Evolutionary conservation across 1,284 basidiomycete species (phyloP), one percentile per base, ranked within the genome.

Genomic region (Rhizoctonia solani): DNA sequence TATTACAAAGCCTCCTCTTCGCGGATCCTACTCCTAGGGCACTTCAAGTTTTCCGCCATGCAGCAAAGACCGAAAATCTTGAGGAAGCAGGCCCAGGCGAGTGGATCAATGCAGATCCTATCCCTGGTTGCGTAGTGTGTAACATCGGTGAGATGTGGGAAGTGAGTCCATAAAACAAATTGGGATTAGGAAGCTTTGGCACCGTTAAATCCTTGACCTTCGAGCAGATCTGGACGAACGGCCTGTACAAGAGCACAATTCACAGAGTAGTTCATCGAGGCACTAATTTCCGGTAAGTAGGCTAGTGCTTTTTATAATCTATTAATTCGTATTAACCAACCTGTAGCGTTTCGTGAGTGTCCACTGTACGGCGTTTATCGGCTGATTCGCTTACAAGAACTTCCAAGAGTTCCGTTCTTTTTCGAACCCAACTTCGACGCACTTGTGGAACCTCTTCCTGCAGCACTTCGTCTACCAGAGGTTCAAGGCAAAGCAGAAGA

Each of bases 321-420:
- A 49, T 34, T 11, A 47, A 23, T 65, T 53, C 39, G 29, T 29
- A 16, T 55, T 23, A n/a, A n/a, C n/a, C n/a, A n/a, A n/a, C 16
- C 25, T 16, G 49, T 4, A 88, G 86, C 4, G 79, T 88, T 54
- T 89, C 87, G 85, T 85, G 73, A 74, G 82, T 82, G 25, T n/a
- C 27, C 44, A 41, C 25, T 37, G 9, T 56, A 47, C 30, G 8
- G 53, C 11, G 66, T 50, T 34, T n/a, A n/a, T n/a, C n/a, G n/a
- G n/a, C n/a, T n/a, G n/a, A n/a, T n/a, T n/a, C n/a, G n/a, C n/a
- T n/a, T n/a, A n/a, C n/a, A n/a, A n/a, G n/a, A n/a, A n/a, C n/a
- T n/a, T n/a, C n/a, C n/a, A n/a, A 82, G 89, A 5, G 82, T 93
- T 39, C 92, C 92, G 0, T 93, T 93, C 77, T 93, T 93, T 80